Evolutionary conservation across 2,329 filamentous ascomycete genomes (phyloP).

Genomic region (Nigrospora osmanthi): DNA sequence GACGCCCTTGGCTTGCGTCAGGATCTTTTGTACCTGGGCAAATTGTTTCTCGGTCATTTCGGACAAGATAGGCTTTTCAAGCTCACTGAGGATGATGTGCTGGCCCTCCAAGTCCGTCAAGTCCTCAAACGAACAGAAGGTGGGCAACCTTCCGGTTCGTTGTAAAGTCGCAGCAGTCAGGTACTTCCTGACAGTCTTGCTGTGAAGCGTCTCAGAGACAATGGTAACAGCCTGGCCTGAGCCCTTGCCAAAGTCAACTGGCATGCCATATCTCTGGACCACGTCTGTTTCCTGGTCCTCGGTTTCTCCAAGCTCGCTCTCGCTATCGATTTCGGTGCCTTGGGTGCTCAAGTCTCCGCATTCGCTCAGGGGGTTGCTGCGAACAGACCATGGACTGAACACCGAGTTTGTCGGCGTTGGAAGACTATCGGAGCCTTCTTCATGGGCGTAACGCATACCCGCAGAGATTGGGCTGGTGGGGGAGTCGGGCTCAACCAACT

Average conservation of each 20-base stretch:
- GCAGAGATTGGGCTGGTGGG: not conserved
- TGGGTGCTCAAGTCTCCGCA: too few relatives aligned
- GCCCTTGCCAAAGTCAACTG: too few relatives aligned
- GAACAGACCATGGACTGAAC: too few relatives aligned
- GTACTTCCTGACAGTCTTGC: slow-evolving; percentile 8
- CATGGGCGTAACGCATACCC: too few relatives aligned
- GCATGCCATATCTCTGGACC: too few relatives aligned
- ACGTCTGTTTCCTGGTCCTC: too few relatives aligned
- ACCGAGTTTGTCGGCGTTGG: too few relatives aligned
- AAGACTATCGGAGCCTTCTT: too few relatives aligned
- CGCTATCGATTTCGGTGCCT: too few relatives aligned
- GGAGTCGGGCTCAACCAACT: slow-evolving; percentile 1
- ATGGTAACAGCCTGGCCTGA: not conserved
- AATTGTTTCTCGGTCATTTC: slow-evolving; percentile 7
- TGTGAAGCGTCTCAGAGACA: not conserved
- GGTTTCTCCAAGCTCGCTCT: too few relatives aligned
- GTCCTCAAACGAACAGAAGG: slow-evolving; percentile 1
- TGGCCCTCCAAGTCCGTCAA: slow-evolving; percentile 7
- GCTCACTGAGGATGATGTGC: slow-evolving; percentile 11
- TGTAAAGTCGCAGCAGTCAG: slow-evolving; percentile 7
- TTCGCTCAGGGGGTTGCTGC: too few relatives aligned
- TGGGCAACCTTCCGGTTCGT: slow-evolving; percentile 7
- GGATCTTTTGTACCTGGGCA: slow-evolving; percentile 7
- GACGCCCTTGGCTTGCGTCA: slow-evolving; percentile 8
- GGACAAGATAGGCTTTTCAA: slow-evolving; percentile 10